Conservation (phyloP, 2,329 filamentous ascomycete genomes). For the Alternaria rosae region DNA sequence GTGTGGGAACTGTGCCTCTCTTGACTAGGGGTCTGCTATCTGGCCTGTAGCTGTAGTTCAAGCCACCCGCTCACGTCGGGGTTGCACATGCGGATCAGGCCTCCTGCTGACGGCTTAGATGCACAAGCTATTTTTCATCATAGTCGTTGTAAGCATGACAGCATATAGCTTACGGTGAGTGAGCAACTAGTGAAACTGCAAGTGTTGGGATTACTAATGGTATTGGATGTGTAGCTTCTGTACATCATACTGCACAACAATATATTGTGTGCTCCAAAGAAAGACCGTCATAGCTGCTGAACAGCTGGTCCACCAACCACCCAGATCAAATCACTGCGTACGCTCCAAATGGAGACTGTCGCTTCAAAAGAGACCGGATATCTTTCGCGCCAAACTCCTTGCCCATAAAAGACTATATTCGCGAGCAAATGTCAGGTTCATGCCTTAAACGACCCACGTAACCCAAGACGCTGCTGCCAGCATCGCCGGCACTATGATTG, state of each 20-base stretch:
- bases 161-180: neutral
- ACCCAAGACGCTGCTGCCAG: slow-evolving; percentile 37
- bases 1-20: neutral
- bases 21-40: neutral
- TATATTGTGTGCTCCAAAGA: neutral
- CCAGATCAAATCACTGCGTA: neutral
- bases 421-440: slow-evolving; percentile 4
- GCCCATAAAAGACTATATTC: slow-evolving; percentile 9
- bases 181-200: neutral
- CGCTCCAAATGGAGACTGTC: slow-evolving; percentile 9
- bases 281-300: neutral
- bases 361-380: slow-evolving; percentile 26
- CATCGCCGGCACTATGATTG: slow-evolving; percentile 39
- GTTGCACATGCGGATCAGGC: neutral
- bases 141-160: neutral
- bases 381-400: slow-evolving; percentile 28
- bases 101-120: neutral
- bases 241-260: neutral
- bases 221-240: neutral
- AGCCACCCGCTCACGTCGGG: slow-evolving; percentile 2
- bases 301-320: neutral
- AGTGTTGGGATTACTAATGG: neutral
- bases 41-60: neutral
- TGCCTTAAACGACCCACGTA: slow-evolving; percentile 28
- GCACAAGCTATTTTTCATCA: neutral